Base-by-base conservation (phyloP, 495 filamentous ascomycete species). In the Lichina pygmaea region DNA sequence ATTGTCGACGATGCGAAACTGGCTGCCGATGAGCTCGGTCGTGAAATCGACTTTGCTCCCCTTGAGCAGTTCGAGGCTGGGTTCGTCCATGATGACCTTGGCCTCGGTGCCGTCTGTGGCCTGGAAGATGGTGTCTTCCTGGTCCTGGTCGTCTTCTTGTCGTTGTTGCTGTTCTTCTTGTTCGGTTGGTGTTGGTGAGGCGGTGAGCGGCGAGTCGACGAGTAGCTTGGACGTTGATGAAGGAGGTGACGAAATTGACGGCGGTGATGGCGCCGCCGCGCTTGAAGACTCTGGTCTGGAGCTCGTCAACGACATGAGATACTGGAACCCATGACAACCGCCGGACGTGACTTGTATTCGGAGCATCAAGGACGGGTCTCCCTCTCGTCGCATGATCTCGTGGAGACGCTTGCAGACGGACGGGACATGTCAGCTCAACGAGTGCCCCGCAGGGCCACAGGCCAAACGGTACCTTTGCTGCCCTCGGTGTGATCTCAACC, bases 311-410 rank as follows among this genome's bases (percentile, higher is more conserved):
- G 78, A 78, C 79, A 97, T 92, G 31, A 91, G 66, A 54, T 94
- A 97, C 59, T 97, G 89, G 61, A 97, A 95, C 15, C 89, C 89
- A 62, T 97, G 91, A 60, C 89, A 97, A 34, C 89, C 89, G 48
- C 89, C 89, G 42, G 72, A 77, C 49, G 89, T 81, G 31, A 97
- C 86, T 38, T 81, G 77, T 53, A 97, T 78, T 40, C 89, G 81
- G 13, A 97, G 72, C 8, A 81, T 78, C 34, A 92, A 71, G 53
- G 77, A 63, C 4, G 86, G 81, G 61, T 92, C 91, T 41, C 66
- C 60, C 59, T 91, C 80, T 50, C 74, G 75, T 13, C 61, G 55
- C 62, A 74, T 71, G 48, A 84, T 77, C 45, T 72, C 57, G 50
- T 75, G 66, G 44, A 97, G 74, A 33, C 86, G 78, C 67, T 75